Percentiles rank a stretch among this genome's conserved stretches.
These are phyloP conservation scores for Coemansia sp. DNA, from an alignment of 192 early-diverging fungal genomes.

Conservation along the genomic window DNA sequence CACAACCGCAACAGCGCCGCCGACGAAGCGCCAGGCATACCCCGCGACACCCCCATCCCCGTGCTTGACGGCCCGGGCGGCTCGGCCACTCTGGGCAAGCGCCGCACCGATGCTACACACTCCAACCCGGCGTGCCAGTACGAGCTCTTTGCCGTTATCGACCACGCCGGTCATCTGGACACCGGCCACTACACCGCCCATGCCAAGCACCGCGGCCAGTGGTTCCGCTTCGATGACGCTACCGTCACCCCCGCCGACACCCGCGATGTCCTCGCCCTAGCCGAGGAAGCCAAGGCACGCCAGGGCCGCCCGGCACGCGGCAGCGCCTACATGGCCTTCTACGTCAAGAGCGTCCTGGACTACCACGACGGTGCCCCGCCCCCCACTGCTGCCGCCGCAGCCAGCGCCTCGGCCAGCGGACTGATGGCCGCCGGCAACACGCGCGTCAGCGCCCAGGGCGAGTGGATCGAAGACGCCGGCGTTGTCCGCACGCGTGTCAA, in stretches of 20 bases:
- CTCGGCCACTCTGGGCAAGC: slow-evolving; percentile 23
- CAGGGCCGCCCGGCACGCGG: slow-evolving; percentile 39
- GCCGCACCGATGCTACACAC: slow-evolving; percentile 31
- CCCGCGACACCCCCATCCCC: slow-evolving; percentile 17
- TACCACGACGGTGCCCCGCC: slow-evolving; percentile 48
- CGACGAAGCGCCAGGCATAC: not conserved
- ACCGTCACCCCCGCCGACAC: slow-evolving; percentile 63
- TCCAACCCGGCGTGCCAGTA: slow-evolving; percentile 73
- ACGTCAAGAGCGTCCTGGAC: slow-evolving; percentile 66
- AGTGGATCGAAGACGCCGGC: slow-evolving; percentile 35
- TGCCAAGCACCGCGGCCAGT: slow-evolving; percentile 72
- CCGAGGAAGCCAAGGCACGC: slow-evolving; percentile 62
- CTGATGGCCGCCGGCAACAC: slow-evolving; percentile 22
- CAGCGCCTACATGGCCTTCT: slow-evolving; percentile 81
- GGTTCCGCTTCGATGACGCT: slow-evolving; percentile 91
- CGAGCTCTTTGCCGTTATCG: slow-evolving; percentile 86
- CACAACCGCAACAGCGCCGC: slow-evolving; percentile 1
- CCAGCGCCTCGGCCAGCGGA: not conserved
- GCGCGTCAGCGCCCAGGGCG: slow-evolving; percentile 15
- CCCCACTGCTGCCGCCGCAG: not conserved
- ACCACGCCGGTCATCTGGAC: slow-evolving; percentile 86
- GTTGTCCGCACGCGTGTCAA: slow-evolving; percentile 27
- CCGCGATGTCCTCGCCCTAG: slow-evolving; percentile 63
- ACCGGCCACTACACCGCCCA: slow-evolving; percentile 95
- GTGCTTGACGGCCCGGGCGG: slow-evolving; percentile 33